These are phyloP conservation scores for Amanita brunnescens DNA, from an alignment of 768 basidiomycete species.

Conservation along the genomic window DNA sequence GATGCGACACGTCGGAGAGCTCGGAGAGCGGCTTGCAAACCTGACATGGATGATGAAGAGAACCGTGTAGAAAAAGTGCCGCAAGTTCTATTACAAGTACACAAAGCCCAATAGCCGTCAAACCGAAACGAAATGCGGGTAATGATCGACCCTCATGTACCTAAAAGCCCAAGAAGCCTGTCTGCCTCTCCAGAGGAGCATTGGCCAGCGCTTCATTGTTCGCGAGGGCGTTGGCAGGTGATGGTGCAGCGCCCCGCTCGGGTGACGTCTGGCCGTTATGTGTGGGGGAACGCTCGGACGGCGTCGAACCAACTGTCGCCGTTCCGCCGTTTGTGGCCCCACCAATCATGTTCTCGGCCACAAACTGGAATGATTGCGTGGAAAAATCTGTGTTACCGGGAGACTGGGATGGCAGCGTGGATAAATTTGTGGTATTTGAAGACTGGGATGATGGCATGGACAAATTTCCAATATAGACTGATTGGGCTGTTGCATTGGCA, in stretches of 20 bases:
- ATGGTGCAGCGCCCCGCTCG: conserved; percentile 22
- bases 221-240: conserved; percentile 46
- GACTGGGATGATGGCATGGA: too few species aligned
- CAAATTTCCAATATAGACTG: too few species aligned
- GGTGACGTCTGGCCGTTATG: not conserved
- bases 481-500: too few species aligned
- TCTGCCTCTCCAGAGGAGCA: not conserved
- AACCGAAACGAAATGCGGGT: not conserved
- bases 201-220: not conserved
- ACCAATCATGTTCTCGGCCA: not conserved
- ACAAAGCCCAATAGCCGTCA: not conserved
- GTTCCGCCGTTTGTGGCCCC: not conserved
- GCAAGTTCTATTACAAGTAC: conserved; percentile 34
- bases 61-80: too few species aligned
- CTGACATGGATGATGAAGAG: too few species aligned
- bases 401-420: too few species aligned
- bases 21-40: too few species aligned
- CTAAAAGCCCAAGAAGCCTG: not conserved
- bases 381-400: not conserved
- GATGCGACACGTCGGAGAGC: too few species aligned
- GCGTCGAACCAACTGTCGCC: not conserved
- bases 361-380: not conserved
- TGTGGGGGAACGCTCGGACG: not conserved
- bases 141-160: not conserved
- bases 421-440: too few species aligned